These are phyloP conservation scores for Peronospora farinosa DNA, from an alignment of 352 stramenopile species.

Conservation along the genomic window DNA sequence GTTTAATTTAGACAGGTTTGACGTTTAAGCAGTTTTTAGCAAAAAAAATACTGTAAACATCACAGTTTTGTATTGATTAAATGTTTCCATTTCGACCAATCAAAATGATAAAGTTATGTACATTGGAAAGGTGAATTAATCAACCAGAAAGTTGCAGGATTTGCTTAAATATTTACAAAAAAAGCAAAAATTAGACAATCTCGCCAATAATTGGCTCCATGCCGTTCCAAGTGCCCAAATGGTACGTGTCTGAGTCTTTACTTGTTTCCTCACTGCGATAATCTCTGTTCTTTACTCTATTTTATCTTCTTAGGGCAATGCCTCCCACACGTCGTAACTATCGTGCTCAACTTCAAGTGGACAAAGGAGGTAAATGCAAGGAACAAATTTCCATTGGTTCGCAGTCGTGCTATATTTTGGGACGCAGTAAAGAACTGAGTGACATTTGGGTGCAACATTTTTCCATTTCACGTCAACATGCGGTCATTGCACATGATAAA, in stretches of 20 bases:
- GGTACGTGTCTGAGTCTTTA: conserved; percentile 13
- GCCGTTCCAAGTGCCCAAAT: conserved; percentile 18
- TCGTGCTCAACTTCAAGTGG: conserved; percentile 43
- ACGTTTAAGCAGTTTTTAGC: too few species aligned
- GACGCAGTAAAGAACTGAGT: conserved; percentile 67
- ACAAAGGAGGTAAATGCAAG: conserved; percentile 40
- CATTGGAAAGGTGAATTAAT: too few species aligned
- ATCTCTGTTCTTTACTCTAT: neutral
- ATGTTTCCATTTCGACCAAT: too few species aligned
- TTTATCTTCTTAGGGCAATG: conserved; percentile 35
- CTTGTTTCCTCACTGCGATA: neutral
- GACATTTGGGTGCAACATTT: conserved; percentile 74
- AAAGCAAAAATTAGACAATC: neutral
- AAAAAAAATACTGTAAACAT: too few species aligned
- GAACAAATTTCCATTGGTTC: conserved; percentile 43
- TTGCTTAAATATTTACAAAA: too few species aligned
- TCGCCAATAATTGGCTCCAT: neutral
- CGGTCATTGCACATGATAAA: conserved; percentile 61
- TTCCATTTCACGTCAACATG: conserved; percentile 79
- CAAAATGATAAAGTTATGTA: too few species aligned
- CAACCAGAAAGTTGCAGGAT: too few species aligned
- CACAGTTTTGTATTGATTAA: too few species aligned
- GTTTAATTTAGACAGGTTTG: too few species aligned
- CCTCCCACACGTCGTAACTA: conserved; percentile 39
- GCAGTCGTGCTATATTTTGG: conserved; percentile 61